Percentiles rank a stretch among this genome's conserved stretches.
Conservation (phyloP, 768 basidiomycete genomes). For the Lentinus tigrinus region DNA sequence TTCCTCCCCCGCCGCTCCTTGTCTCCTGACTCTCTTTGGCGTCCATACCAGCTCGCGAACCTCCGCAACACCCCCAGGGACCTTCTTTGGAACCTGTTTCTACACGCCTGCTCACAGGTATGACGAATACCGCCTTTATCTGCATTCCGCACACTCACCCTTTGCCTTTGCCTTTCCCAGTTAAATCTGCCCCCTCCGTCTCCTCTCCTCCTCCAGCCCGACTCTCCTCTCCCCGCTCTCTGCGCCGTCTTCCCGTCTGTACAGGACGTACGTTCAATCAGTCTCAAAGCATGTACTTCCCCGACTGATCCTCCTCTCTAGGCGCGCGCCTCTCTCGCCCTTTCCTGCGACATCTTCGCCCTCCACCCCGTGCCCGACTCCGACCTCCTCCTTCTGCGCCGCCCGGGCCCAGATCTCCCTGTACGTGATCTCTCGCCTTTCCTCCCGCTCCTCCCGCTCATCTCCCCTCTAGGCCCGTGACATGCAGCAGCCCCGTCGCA, state of each 20-base stretch:
- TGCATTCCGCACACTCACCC: background rate
- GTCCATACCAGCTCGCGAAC: slow-evolving; percentile 6
- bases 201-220: background rate
- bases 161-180: slow-evolving; percentile 8
- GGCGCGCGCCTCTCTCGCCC: slow-evolving; percentile 23
- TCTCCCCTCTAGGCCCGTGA: background rate
- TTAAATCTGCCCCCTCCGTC: slow-evolving; percentile 5
- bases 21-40: background rate
- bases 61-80: slow-evolving; percentile 11
- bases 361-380: slow-evolving; percentile 25
- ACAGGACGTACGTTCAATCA: slow-evolving; percentile 7
- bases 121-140: background rate
- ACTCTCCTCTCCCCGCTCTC: background rate
- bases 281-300: background rate
- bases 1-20: too few relatives aligned
- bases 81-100: slow-evolving; percentile 16
- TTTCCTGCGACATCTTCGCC: slow-evolving; percentile 18
- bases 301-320: slow-evolving; percentile 1
- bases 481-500: background rate
- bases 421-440: background rate
- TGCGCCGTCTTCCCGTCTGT: slow-evolving; percentile 10
- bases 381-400: slow-evolving; percentile 22
- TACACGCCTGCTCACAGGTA: slow-evolving; percentile 13
- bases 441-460: background rate
- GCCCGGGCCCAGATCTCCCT: background rate